Conservation (phyloP, 805 yeast species). For the Wickerhamiella spandovensis region DNA sequence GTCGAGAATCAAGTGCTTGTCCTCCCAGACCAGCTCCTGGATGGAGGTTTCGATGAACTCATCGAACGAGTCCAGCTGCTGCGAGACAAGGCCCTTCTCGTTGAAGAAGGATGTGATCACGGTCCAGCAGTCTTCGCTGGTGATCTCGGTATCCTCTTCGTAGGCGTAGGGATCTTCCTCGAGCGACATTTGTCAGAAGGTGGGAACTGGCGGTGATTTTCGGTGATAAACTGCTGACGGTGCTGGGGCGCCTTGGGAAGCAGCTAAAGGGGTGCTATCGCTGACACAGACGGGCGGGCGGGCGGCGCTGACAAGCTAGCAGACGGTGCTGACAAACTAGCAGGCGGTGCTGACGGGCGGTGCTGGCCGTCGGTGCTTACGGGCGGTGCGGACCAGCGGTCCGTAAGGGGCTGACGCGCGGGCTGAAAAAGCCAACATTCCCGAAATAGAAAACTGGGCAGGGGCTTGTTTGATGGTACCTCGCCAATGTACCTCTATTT, state of each 20-base stretch:
- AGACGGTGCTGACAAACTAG: no score
- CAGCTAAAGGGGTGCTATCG: no score
- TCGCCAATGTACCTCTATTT: background rate
- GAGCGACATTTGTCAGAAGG: background rate
- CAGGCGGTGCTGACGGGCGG: no score
- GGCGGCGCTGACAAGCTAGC: no score
- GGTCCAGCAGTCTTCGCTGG: conserved; percentile 98
- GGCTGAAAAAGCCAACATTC: background rate
- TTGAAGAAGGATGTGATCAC: conserved; percentile 92
- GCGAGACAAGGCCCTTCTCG: conserved; percentile 93
- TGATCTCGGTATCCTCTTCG: conserved; percentile 61
- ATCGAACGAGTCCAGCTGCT: conserved; percentile 95
- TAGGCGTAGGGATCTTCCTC: conserved; percentile 34
- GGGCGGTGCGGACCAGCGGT: no score
- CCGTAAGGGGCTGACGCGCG: no score
- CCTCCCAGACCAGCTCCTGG: conserved; percentile 95
- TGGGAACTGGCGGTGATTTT: background rate
- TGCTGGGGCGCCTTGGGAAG: no score
- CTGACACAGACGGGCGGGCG: no score
- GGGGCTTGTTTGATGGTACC: background rate
- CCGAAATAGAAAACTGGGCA: background rate
- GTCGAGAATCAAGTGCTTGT: conserved; percentile 82
- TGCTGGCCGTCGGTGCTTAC: no score
- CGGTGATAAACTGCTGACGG: no score
- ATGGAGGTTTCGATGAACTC: conserved; percentile 94